These are phyloP conservation scores for Bromus sterilis DNA, from an alignment of 176 grass and related monocot genomes.

Conservation along the genomic window DNA sequence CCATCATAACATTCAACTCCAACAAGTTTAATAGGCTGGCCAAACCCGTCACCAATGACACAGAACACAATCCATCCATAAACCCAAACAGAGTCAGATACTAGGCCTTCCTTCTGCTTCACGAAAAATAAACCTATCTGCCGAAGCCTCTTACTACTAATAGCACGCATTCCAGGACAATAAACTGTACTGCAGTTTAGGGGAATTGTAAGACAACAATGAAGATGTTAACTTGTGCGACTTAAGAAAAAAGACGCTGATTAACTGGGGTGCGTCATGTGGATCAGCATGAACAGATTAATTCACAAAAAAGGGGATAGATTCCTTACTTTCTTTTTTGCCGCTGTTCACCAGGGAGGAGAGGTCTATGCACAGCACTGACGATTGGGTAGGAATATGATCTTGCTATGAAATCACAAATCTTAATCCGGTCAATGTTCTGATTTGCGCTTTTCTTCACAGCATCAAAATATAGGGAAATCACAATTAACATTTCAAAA, in stretches of 20 bases:
- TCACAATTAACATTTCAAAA: not conserved
- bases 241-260: too few relatives aligned
- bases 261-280: too few relatives aligned
- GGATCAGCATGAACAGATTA: too few relatives aligned
- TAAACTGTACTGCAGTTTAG: too few relatives aligned
- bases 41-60: not conserved
- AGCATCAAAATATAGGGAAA: not conserved
- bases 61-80: not conserved
- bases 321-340: too few relatives aligned
- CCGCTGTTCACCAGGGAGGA: too few relatives aligned
- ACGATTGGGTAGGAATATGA: not conserved
- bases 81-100: not conserved
- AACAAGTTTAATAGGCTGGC: not conserved
- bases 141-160: not conserved
- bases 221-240: too few relatives aligned
- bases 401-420: not conserved
- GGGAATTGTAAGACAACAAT: too few relatives aligned
- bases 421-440: not conserved
- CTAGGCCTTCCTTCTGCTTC: not conserved
- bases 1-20: not conserved
- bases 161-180: slow-evolving; percentile 2
- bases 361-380: too few relatives aligned
- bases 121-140: too few relatives aligned
- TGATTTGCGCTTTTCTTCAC: not conserved
- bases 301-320: too few relatives aligned